phyloP scores from a whole-genome alignment of 2,329 filamentous ascomycete species.

The Aspergillus ruber region DNA sequence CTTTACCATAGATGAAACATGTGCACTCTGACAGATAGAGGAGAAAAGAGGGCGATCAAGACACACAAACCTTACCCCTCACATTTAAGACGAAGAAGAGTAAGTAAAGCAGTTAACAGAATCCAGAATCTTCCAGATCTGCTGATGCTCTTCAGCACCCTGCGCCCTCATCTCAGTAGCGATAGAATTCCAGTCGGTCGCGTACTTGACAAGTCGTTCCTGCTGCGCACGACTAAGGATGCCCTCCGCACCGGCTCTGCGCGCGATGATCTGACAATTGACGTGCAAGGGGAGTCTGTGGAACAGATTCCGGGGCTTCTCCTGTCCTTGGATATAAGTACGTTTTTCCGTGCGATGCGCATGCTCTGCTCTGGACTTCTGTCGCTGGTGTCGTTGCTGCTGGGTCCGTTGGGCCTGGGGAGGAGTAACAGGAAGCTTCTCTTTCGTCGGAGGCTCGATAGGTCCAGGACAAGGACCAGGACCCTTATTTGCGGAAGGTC shows the following conservation, averaged over 20 bases:
- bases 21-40: not conserved
- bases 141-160: conserved; percentile 24
- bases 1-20: too few species aligned
- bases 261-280: conserved; percentile 26
- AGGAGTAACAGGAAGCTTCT: not conserved
- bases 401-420: not conserved
- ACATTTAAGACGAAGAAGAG: conserved; percentile 8
- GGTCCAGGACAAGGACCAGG: not conserved
- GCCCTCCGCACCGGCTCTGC: conserved; percentile 18
- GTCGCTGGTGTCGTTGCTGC: not conserved
- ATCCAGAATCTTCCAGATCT: conserved; percentile 31
- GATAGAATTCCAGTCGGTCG: conserved; percentile 24
- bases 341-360: not conserved
- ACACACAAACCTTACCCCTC: not conserved
- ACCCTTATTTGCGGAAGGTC: not conserved
- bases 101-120: conserved; percentile 28
- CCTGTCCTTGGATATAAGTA: not conserved
- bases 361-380: not conserved
- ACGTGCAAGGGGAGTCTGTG: conserved; percentile 21
- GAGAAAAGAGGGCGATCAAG: not conserved
- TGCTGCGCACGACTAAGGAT: conserved; percentile 24
- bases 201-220: conserved; percentile 24
- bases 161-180: conserved; percentile 22
- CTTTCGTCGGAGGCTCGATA: not conserved
- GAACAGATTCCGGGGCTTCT: conserved; percentile 14